Percentiles rank a stretch among this genome's conserved stretches.
These are phyloP conservation scores for Phytopythium chamaehyphon DNA, from an alignment of 352 stramenopile species.

Conservation along the genomic window DNA sequence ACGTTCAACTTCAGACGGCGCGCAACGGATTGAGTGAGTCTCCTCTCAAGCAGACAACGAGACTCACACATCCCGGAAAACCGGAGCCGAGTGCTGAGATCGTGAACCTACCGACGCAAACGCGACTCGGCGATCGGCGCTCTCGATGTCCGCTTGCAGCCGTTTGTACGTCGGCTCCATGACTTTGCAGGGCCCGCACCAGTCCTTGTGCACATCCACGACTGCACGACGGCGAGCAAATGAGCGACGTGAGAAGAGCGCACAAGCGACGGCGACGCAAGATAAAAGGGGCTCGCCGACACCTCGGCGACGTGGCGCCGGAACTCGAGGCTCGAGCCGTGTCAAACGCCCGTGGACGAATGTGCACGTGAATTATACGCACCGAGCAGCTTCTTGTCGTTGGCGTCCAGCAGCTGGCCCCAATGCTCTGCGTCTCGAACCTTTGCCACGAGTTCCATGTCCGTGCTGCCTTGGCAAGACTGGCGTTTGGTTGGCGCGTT, in stretches of 20 bases:
- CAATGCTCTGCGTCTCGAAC: slow-evolving; percentile 65
- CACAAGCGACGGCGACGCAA: neutral
- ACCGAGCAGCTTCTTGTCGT: slow-evolving; percentile 68
- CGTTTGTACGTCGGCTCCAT: slow-evolving; percentile 75
- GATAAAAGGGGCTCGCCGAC: neutral
- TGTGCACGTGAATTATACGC: slow-evolving; percentile 2
- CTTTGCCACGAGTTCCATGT: slow-evolving; percentile 47
- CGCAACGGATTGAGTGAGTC: too few relatives aligned
- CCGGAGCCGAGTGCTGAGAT: neutral
- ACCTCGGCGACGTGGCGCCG: neutral
- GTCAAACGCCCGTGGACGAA: neutral
- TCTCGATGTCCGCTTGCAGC: slow-evolving; percentile 49
- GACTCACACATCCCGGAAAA: neutral
- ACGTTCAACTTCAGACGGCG: slow-evolving; percentile 19
- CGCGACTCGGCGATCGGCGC: slow-evolving; percentile 41
- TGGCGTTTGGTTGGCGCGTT: neutral
- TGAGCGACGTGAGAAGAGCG: neutral
- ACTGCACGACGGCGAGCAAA: slow-evolving; percentile 18
- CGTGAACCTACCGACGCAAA: slow-evolving; percentile 45
- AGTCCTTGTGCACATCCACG: slow-evolving; percentile 69
- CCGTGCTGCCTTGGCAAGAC: neutral
- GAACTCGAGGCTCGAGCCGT: neutral
- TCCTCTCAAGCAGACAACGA: too few relatives aligned
- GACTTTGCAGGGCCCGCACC: slow-evolving; percentile 72
- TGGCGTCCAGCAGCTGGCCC: slow-evolving; percentile 37